Conservation (phyloP, 768 basidiomycete species). For the Boletus sensibilis region DNA sequence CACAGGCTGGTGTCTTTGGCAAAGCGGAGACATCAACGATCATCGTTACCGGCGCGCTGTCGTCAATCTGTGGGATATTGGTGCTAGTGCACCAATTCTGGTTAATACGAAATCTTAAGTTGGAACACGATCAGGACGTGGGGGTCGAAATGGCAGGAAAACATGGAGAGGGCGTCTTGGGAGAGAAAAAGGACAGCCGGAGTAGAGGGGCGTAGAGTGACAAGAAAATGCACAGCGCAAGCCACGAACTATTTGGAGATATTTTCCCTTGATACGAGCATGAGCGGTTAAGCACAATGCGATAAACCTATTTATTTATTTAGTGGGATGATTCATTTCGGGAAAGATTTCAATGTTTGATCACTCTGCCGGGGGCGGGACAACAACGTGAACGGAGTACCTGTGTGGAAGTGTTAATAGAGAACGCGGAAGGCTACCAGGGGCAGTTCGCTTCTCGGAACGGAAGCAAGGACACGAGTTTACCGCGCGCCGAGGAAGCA, state of each 20-base stretch:
- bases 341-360: neutral
- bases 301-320: neutral
- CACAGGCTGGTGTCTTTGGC: constrained; percentile 46
- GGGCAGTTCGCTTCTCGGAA: constrained; percentile 5
- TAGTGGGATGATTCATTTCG: neutral
- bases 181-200: neutral
- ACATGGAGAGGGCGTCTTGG: constrained; percentile 43
- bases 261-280: neutral
- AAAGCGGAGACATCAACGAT: constrained; percentile 45
- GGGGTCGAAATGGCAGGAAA: constrained; percentile 44
- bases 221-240: neutral
- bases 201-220: neutral
- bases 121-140: constrained; percentile 40
- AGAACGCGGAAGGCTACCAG: constrained; percentile 2
- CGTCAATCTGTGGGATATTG: constrained; percentile 43
- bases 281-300: neutral
- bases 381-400: neutral
- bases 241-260: neutral
- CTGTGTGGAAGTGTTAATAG: neutral
- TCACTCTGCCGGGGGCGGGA: neutral
- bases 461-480: constrained; percentile 18
- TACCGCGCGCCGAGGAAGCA: constrained; percentile 12
- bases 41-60: constrained; percentile 42
- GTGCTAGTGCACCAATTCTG: constrained; percentile 44
- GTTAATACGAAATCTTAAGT: constrained; percentile 43